Percentiles rank a stretch among this genome's conserved stretches.
These are phyloP conservation scores for Fusarium oxysporum DNA, from an alignment of 2,329 filamentous ascomycete genomes.

Conservation along the genomic window DNA sequence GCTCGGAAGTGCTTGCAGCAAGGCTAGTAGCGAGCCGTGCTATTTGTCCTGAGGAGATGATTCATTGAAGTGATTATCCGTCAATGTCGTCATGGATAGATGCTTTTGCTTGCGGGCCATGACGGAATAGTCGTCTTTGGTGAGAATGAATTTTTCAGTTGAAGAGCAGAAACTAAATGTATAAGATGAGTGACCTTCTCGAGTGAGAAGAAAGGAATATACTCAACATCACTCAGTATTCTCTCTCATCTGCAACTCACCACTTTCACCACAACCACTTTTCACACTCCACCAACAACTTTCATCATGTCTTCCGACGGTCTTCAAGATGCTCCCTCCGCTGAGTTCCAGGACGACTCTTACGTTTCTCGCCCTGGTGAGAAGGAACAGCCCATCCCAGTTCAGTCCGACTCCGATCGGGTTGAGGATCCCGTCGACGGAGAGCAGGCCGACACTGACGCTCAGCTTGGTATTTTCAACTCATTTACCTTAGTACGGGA, in stretches of 20 bases:
- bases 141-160: neutral
- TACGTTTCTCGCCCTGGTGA: slow-evolving; percentile 35
- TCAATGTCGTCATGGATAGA: slow-evolving; percentile 43
- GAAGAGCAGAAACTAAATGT: neutral
- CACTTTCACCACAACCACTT: neutral
- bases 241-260: neutral
- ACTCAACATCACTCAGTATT: neutral
- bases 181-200: slow-evolving; percentile 19
- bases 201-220: rapidly evolving
- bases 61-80: slow-evolving; percentile 27
- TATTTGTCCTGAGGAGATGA: slow-evolving; percentile 31
- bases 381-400: slow-evolving; percentile 35
- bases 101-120: slow-evolving; percentile 12
- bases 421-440: slow-evolving; percentile 32
- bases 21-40: neutral
- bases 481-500: rapidly evolving
- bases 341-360: slow-evolving; percentile 29
- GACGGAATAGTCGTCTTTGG: slow-evolving; percentile 7
- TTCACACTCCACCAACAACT: neutral
- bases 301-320: slow-evolving; percentile 32
- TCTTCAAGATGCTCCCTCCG: slow-evolving; percentile 20
- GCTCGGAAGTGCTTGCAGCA: slow-evolving; percentile 19
- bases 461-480: slow-evolving; percentile 29
- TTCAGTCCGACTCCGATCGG: slow-evolving; percentile 34
- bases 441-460: slow-evolving; percentile 28